These are phyloP conservation scores for Hemileccinum rubropunctum DNA, from an alignment of 768 basidiomycete species.

Conservation along the genomic window DNA sequence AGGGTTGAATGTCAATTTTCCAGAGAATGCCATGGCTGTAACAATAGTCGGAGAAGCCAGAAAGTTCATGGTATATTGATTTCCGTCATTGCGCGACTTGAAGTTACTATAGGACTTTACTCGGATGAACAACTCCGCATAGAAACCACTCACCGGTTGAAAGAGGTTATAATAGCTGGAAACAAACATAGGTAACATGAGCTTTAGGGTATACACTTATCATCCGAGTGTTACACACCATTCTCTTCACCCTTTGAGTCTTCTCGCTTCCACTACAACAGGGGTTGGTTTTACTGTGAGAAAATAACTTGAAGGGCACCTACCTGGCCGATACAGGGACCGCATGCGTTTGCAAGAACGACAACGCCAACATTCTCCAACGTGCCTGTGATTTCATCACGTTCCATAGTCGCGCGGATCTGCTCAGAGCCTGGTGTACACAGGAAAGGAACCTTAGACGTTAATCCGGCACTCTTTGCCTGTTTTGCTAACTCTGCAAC, in stretches of 20 bases:
- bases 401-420: conserved; percentile 96
- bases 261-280: conserved; percentile 82
- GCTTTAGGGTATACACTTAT: neutral
- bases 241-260: conserved; percentile 89
- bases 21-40: conserved; percentile 96
- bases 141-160: conserved; percentile 68
- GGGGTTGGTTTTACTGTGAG: conserved; percentile 3
- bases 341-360: conserved; percentile 96
- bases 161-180: conserved; percentile 91
- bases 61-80: conserved; percentile 94
- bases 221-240: conserved; percentile 45
- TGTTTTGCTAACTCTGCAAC: conserved; percentile 91
- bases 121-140: neutral
- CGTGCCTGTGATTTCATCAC: conserved; percentile 80
- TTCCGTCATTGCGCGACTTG: conserved; percentile 97
- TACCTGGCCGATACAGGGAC: conserved; percentile 97
- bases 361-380: conserved; percentile 89
- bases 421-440: conserved; percentile 93
- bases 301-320: conserved; percentile 14
- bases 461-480: conserved; percentile 80
- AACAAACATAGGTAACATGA: conserved; percentile 1
- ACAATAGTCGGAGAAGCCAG: conserved; percentile 95
- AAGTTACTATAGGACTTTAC: conserved; percentile 49
- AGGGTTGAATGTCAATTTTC: conserved; percentile 92
- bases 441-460: conserved; percentile 80